Base-by-base conservation (phyloP, 2,329 filamentous ascomycete genomes). In the Botryotinia narcissicola region DNA sequence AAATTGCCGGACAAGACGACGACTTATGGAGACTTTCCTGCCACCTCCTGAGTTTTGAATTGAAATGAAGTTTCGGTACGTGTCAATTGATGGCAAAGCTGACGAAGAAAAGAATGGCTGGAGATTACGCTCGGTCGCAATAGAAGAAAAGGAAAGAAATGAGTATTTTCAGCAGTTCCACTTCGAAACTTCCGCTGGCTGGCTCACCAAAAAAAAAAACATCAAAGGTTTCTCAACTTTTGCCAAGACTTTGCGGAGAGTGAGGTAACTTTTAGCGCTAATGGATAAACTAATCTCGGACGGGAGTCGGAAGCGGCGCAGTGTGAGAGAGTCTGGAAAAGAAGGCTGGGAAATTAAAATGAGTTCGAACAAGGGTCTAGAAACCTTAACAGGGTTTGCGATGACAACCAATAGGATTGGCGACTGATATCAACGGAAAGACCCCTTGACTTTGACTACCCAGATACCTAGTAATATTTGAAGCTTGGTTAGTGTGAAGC, bases 91-190 rank as follows among this genome's bases (percentile, higher is more conserved):
- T 35, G 2, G 22, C 32, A 25, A 16, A 25, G 25, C 25, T 32
- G 64, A 57, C 29, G 46, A 40, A 32, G 48, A 68, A 57, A 40
- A 68, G 66, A 18, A 57, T 68, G 66, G 48, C 66, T 68, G 66
- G 66, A 68, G 29, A 51, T 64, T 64, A 64, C 40, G 61, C 61
- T 64, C 61, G 40, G 61, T 22, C 14, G 51, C 61, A 20, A 62
- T 35, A 5, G 29, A 22, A 60, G 32, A 35, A 32, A 37, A 60
- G 7, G 35, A 40, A 37, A 16, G 35, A 40, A 22, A 37, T 37
- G 59, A 60, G 20, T 14, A 7, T 12, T 37, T 59, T 40, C 32
- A 37, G 22, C 51, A 14, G 29, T 61, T 37, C 60, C 60, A 62
- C 60, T n/a, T 42, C 7, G 1, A 62, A 40, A 62, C 60, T 18